A percentile compares a stretch with the other conserved stretches of the same genome.
Evolutionary conservation across 495 filamentous ascomycete species (phyloP).

Genomic region (Lepidopterella palustris): DNA sequence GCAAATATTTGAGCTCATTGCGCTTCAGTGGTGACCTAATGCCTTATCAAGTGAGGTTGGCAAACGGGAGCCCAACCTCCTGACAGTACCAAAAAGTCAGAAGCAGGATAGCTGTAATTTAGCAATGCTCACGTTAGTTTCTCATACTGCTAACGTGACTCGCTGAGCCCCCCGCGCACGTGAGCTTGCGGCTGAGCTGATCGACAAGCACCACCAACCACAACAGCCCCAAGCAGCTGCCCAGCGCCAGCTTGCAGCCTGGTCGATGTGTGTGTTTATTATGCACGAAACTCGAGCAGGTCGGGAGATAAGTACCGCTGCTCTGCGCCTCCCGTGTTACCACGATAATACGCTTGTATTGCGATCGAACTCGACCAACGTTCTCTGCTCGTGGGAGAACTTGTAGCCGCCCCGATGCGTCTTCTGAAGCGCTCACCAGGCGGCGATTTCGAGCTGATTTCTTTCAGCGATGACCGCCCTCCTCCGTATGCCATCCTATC

Average conservation of each 20-base stretch:
- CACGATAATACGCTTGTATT: constrained; percentile 1
- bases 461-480: background rate
- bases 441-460: background rate
- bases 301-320: constrained; percentile 6
- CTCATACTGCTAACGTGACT: no score
- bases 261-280: background rate
- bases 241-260: constrained; percentile 1
- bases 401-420: background rate
- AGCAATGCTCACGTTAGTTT: background rate
- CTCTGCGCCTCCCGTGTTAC: background rate
- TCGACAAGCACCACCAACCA: background rate
- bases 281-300: constrained; percentile 3
- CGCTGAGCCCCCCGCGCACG: background rate
- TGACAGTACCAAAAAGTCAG: background rate
- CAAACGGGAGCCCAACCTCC: background rate
- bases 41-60: background rate
- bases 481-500: constrained; percentile 4
- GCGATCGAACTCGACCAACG: constrained; percentile 11
- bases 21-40: background rate
- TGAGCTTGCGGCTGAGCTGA: background rate
- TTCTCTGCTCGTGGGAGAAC: constrained; percentile 1
- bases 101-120: background rate
- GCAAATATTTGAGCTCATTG: no score
- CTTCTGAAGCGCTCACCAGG: background rate
- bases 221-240: background rate